Conservation (phyloP, 495 filamentous ascomycete genomes). For the Elasticomyces elasticus region DNA sequence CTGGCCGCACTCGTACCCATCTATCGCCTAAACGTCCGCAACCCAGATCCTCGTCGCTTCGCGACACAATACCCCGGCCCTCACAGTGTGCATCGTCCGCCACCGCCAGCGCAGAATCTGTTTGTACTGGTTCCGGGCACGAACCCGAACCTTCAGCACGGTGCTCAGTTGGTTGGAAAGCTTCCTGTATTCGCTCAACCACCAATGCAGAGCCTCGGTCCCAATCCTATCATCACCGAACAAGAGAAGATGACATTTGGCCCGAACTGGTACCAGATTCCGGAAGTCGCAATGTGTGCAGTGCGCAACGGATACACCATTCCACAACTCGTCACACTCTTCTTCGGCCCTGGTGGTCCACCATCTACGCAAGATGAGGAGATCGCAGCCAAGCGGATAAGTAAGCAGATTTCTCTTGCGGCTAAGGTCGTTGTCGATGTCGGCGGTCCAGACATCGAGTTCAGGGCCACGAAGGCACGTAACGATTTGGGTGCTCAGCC, state of each 20-base stretch:
- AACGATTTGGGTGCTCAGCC: background rate
- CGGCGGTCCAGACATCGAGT: background rate
- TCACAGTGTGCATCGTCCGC: background rate
- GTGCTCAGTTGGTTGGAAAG: background rate
- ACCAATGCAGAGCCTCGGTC: background rate
- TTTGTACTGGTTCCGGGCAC: background rate
- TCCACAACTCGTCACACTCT: background rate
- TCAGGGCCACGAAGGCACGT: background rate
- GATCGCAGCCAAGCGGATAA: background rate
- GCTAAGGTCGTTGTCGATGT: background rate
- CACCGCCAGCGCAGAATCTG: background rate
- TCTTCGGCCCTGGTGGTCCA: background rate
- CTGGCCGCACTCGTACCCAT: background rate
- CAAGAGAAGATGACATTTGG: conserved; percentile 6
- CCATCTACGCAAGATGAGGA: background rate
- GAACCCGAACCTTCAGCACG: background rate
- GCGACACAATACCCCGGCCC: background rate
- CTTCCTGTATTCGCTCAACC: background rate
- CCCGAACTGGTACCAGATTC: conserved; percentile 5
- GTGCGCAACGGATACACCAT: background rate
- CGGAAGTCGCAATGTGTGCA: conserved; percentile 1
- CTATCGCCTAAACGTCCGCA: background rate
- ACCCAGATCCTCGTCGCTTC: background rate
- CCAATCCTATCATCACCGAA: conserved; percentile 2
- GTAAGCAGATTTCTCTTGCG: conserved; percentile 6